These are phyloP conservation scores for Coelastrella sp. DNA, from an alignment of 139 green algal species.

Conservation along the genomic window DNA sequence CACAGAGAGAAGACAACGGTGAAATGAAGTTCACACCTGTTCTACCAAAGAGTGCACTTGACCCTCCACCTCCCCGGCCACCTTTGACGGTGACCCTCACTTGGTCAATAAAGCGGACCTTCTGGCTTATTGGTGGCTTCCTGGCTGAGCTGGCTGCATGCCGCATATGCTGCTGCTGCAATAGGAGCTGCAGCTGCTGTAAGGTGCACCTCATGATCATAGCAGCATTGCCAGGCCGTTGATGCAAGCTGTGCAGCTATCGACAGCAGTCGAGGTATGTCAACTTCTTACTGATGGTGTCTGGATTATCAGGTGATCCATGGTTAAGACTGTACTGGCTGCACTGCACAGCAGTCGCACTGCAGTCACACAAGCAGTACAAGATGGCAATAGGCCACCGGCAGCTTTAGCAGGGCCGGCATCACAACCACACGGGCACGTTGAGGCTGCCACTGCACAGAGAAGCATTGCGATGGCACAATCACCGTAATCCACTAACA, in stretches of 20 bases:
- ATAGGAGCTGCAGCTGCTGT: background rate
- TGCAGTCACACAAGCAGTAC: background rate
- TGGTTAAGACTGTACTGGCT: background rate
- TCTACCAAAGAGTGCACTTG: conserved; percentile 29
- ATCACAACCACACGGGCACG: no score
- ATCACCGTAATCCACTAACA: no score
- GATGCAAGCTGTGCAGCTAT: background rate
- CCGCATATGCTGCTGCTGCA: background rate
- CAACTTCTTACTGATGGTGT: no score
- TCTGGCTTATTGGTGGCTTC: conserved; percentile 38
- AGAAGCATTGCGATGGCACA: no score
- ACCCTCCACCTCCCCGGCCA: conserved; percentile 42
- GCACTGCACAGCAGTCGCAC: background rate
- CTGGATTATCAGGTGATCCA: background rate
- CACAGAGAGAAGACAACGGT: no score
- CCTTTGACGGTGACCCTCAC: conserved; percentile 37
- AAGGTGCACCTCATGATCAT: background rate
- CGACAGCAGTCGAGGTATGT: no score
- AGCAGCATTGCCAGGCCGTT: background rate
- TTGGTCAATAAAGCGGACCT: conserved; percentile 38
- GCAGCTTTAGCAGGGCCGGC: no score
- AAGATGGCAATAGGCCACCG: background rate
- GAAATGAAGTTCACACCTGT: conserved; percentile 7
- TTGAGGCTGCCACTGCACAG: no score
- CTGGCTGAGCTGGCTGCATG: background rate